phyloP scores from a whole-genome alignment of 2,329 filamentous ascomycete genomes.

The Ilyonectria sp. region DNA sequence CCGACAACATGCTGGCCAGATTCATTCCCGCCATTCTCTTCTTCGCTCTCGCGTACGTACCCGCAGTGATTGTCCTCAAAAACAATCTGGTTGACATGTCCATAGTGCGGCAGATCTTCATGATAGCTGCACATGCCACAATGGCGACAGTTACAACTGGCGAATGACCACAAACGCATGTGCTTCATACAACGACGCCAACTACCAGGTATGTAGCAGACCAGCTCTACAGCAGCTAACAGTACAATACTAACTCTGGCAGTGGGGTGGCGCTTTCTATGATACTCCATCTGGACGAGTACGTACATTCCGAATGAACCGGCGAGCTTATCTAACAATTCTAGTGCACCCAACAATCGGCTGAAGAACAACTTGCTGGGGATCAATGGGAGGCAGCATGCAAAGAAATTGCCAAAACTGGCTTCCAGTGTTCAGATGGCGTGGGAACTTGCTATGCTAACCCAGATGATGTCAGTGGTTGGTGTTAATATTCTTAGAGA shows the following conservation, averaged over 20 bases:
- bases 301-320: not conserved
- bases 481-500: slow-evolving; percentile 21
- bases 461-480: slow-evolving; percentile 27
- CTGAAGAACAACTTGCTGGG: slow-evolving; percentile 37
- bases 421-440: slow-evolving; percentile 39
- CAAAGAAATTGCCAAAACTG: slow-evolving; percentile 33
- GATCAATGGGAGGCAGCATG: slow-evolving; percentile 44
- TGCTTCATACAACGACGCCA: slow-evolving; percentile 32
- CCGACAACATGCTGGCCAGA: slow-evolving; percentile 37
- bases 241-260: not conserved
- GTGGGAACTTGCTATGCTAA: slow-evolving; percentile 39
- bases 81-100: not conserved
- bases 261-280: slow-evolving; percentile 39
- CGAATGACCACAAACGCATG: slow-evolving; percentile 41
- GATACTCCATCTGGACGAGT: slow-evolving; percentile 37
- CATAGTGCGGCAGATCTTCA: slow-evolving; percentile 38
- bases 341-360: slow-evolving; percentile 29
- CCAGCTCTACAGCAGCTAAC: fast-evolving
- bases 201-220: slow-evolving; percentile 27
- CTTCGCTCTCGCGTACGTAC: slow-evolving; percentile 33
- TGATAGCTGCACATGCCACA: slow-evolving; percentile 38
- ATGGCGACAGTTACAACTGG: slow-evolving; percentile 41
- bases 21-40: slow-evolving; percentile 32
- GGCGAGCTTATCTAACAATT: not conserved
- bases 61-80: fast-evolving